Conservation (phyloP, 805 yeast species). For the Groenewaldozyma tartarivorans region DNA sequence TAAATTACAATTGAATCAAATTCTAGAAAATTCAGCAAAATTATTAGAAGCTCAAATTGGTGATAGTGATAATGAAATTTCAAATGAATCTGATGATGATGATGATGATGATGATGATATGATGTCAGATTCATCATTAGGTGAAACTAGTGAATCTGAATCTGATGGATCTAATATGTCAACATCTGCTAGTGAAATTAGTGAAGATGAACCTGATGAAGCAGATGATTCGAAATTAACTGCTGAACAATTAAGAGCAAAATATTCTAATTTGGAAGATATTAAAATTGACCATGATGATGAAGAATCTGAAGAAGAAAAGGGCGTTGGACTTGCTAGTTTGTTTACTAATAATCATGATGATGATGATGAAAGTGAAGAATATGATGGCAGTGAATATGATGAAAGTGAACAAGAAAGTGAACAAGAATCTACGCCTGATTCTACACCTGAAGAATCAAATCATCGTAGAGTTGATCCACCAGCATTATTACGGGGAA, state of each 20-base stretch:
- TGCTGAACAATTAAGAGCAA: conserved; percentile 44
- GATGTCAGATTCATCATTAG: conserved; percentile 18
- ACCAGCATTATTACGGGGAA: conserved; percentile 69
- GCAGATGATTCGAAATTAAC: conserved; percentile 15
- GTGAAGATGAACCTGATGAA: conserved; percentile 32
- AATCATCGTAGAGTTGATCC: conserved; percentile 15
- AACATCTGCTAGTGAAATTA: conserved; percentile 12
- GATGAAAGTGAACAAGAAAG: conserved; percentile 6
- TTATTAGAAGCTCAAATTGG: conserved; percentile 76
- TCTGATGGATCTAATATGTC: background rate
- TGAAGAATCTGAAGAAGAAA: conserved; percentile 18
- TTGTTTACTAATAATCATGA: conserved; percentile 23
- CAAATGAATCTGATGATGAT: conserved; percentile 11
- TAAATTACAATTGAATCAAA: conserved; percentile 75
- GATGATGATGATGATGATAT: conserved; percentile 16
- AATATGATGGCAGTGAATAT: conserved; percentile 12
- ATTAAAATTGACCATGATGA: conserved; percentile 16
- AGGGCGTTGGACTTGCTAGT: conserved; percentile 40
- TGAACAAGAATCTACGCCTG: conserved; percentile 12
- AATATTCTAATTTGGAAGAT: conserved; percentile 40
- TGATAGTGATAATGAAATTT: conserved; percentile 24
- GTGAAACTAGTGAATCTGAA: conserved; percentile 17
- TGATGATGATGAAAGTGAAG: conserved; percentile 24
- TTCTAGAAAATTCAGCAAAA: conserved; percentile 85
- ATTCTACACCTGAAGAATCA: background rate